These are phyloP conservation scores for Sporopachydermia lactativora DNA, from an alignment of 805 yeast genomes.

Conservation along the genomic window DNA sequence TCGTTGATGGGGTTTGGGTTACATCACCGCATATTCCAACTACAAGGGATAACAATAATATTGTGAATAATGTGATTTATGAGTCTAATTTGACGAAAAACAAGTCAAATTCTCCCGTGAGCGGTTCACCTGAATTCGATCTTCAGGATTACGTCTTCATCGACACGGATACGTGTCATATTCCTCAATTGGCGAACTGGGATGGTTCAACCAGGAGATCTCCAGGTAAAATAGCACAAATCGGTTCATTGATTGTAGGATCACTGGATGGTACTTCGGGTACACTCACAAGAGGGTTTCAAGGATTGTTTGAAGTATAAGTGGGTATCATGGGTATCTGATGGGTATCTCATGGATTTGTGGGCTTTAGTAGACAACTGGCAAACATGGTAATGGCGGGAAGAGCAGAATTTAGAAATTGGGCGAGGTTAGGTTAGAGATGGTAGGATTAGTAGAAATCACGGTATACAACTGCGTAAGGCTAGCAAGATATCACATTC, in stretches of 20 bases:
- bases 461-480: too few species aligned
- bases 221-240: constrained; percentile 1
- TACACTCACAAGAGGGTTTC: neutral
- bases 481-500: too few species aligned
- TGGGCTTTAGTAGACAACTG: too few species aligned
- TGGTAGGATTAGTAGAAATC: too few species aligned
- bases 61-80: neutral
- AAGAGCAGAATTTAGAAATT: too few species aligned
- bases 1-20: constrained; percentile 1
- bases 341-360: too few species aligned
- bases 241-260: neutral
- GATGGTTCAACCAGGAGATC: neutral
- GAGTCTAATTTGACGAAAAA: neutral
- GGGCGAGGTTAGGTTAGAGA: too few species aligned
- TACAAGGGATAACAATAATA: neutral
- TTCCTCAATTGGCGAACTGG: neutral
- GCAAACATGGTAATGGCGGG: too few species aligned
- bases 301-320: neutral
- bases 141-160: neutral
- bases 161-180: neutral
- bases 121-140: neutral
- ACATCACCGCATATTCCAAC: neutral
- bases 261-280: neutral
- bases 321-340: too few species aligned
- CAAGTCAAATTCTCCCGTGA: neutral